These are phyloP conservation scores for Chlamydomonas reinhardtii DNA, from an alignment of 163 green algal species.

Conservation along the genomic window DNA sequence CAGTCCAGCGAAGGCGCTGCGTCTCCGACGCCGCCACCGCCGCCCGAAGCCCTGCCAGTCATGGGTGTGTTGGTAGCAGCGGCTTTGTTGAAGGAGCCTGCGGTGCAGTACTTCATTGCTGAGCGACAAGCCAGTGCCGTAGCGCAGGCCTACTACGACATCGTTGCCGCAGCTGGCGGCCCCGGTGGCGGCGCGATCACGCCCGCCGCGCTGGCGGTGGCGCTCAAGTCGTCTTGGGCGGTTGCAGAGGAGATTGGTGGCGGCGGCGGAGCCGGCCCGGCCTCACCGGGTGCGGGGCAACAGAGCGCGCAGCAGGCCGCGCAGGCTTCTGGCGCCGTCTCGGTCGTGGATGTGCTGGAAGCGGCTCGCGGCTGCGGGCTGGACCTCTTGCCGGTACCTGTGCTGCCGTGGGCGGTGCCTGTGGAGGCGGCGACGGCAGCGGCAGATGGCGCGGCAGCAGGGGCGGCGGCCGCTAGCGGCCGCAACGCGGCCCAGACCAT, in stretches of 20 bases:
- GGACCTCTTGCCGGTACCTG: constrained; percentile 23
- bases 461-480: not conserved
- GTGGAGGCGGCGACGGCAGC: not conserved
- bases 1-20: not conserved
- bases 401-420: constrained; percentile 2
- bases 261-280: not conserved
- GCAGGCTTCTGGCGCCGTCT: not conserved
- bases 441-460: not conserved
- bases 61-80: not conserved
- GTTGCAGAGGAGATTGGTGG: not conserved
- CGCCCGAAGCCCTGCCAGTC: not conserved
- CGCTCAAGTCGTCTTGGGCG: constrained; percentile 14
- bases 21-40: not conserved
- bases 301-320: too few species aligned
- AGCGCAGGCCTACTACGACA: constrained; percentile 14
- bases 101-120: constrained; percentile 35
- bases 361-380: constrained; percentile 10
- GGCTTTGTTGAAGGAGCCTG: constrained; percentile 3
- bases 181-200: not conserved
- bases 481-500: too few species aligned
- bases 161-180: not conserved
- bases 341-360: not conserved
- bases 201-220: not conserved
- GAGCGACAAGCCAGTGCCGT: constrained; percentile 31
- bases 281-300: too few species aligned